Base-by-base conservation (phyloP, 78 protist species). In the Chrysochromulina tobinii region DNA sequence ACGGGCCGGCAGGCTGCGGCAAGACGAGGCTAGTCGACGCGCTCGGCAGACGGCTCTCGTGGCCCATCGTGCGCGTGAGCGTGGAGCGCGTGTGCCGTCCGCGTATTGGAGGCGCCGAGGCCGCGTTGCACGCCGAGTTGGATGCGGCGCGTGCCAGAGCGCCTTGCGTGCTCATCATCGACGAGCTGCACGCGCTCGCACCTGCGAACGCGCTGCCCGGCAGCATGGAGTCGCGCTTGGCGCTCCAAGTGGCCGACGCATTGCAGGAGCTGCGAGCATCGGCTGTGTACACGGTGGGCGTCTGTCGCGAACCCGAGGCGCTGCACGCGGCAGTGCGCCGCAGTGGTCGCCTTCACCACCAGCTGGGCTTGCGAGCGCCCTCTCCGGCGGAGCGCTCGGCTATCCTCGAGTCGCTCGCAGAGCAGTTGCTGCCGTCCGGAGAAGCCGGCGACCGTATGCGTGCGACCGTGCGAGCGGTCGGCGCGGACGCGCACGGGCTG, bases 261-360 rank as follows among this genome's bases (percentile, higher is more conserved):
- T 53, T 95, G 57, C n/a, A 69, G 6, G 23, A 59, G 64, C 64
- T 59, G 64, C 64, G 64, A 7, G 64, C 7, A 59, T 12, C 23
- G 12, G 73, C 72, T 59, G 99, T 98, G 14, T 54, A 93, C 15
- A 93, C 97, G 48, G 89, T 98, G 3, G 99, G 98, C 20, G 99
- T 99, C 18, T 97, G 99, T 50, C 97, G 97, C 89, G 77, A 98
- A n/a, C 99, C 98, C 2, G 99, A 98, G 61, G 61, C 77, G 14
- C 87, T 98, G 75, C 98, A 98, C 90, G 23, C 96, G 8, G 99
- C 99, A 15, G 92, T 98, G 20, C 17, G 97, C 61, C 89, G 99
- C 64, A 96, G 99, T 0, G 99, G 99, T 51, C 94, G 99, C 27
- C 93, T 98, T 11, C 99, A 98, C 75, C 90, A 98, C 23, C 75